A percentile compares a stretch with the other conserved stretches of the same genome.
Evolutionary conservation across 148 eudicot species (phyloP).

Genomic region (Talinum fruticosum): DNA sequence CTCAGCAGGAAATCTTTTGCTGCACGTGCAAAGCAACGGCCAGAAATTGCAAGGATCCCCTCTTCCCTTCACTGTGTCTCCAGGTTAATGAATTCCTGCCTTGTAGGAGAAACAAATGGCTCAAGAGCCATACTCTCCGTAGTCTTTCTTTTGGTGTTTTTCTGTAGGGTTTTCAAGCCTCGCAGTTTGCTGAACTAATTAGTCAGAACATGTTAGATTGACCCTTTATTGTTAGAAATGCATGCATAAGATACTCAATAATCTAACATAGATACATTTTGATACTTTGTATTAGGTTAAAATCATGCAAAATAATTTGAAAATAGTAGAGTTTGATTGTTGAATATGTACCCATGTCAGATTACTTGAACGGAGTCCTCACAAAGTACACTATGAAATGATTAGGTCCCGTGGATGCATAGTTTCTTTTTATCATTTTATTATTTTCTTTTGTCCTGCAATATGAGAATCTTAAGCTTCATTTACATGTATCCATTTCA

Average conservation of each 20-base stretch:
- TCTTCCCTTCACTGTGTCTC: slow-evolving; percentile 64
- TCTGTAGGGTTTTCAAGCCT: not conserved
- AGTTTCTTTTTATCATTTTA: not conserved
- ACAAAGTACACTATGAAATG: not conserved
- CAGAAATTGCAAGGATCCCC: slow-evolving; percentile 69
- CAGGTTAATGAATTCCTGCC: slow-evolving; percentile 45
- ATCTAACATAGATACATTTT: not conserved
- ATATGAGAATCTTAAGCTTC: not conserved
- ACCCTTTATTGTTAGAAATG: not conserved
- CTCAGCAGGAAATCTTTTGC: slow-evolving; percentile 66
- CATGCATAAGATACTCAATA: no score
- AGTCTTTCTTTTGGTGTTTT: not conserved
- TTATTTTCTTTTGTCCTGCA: not conserved
- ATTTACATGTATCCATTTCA: not conserved
- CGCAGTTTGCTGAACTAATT: no score
- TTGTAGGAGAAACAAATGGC: not conserved
- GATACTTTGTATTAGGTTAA: not conserved
- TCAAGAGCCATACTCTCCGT: not conserved
- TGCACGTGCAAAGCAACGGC: slow-evolving; percentile 49
- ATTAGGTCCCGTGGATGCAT: not conserved
- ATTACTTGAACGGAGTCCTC: not conserved
- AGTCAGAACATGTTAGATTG: no score
- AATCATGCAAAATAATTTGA: not conserved
- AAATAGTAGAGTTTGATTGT: not conserved
- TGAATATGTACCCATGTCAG: not conserved